Base-by-base conservation (phyloP, 2,329 filamentous ascomycete species). In the Fusarium sp. region DNA sequence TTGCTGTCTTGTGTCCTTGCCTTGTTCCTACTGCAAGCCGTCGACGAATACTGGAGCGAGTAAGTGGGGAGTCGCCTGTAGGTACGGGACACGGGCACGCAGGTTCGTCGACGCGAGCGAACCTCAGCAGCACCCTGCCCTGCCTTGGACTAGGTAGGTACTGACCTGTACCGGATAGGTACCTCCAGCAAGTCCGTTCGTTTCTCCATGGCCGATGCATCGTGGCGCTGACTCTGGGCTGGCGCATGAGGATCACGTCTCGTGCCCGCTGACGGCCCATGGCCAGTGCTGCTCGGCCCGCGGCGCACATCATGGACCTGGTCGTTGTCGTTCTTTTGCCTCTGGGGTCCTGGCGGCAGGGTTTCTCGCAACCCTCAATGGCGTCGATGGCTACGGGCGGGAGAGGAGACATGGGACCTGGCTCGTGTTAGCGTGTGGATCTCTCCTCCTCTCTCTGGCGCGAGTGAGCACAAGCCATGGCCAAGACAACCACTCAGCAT, bases 331-430 rank as follows among this genome's bases (percentile, higher is more conserved):
- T 74, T 74, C 56, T 76, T 70, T 78, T 71, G 71, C 75, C 71
- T 75, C 76, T 38, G 73, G 73, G 74, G 73, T 77, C 66, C 64
- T 65, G 62, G 56, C 69, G 63, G 69, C 71, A 74, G 72, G 72
- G 72, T 74, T 60, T 75, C 59, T 65, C 61, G 62, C 58, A 73
- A 66, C 64, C 70, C 64, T 73, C 69, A 73, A 78, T 77, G 76
- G 76, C 73, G 76, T 78, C 76, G 76, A 78, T 78, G 76, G 67
- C 76, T 66, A 78, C 74, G 74, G 77, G 70, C 77, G 77, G 77
- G 77, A 79, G 73, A 76, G 67, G 68, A 78, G 74, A 77, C 77
- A 78, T 78, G 72, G 75, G 65, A 64, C 70, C 74, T 78, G 73
- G 77, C 69, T 78, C 72, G 73, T 78, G 72, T 78, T 77, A 78